These are phyloP conservation scores for Colletotrichum gigasporum DNA, from an alignment of 2,329 filamentous ascomycete genomes.

Conservation along the genomic window DNA sequence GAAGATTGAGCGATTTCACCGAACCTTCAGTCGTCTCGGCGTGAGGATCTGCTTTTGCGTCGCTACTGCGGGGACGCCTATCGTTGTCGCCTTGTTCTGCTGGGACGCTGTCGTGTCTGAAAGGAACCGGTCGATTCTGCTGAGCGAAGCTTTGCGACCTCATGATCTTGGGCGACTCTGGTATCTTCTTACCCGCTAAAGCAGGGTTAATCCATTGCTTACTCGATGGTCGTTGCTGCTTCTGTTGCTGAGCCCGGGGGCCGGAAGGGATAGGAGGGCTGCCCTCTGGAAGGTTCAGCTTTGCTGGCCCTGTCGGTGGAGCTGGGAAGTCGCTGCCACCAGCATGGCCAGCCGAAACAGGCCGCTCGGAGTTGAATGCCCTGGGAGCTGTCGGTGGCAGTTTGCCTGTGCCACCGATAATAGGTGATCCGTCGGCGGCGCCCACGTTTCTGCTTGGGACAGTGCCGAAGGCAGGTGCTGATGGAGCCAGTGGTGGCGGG, in stretches of 20 bases:
- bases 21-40: slow-evolving; percentile 44
- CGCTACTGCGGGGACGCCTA: slow-evolving; percentile 62
- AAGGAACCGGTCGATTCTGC: slow-evolving; percentile 48
- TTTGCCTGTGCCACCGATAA: slow-evolving; percentile 50
- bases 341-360: slow-evolving; percentile 52
- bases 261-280: slow-evolving; percentile 62
- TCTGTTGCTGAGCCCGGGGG: slow-evolving; percentile 61
- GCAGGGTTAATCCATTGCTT: slow-evolving; percentile 70
- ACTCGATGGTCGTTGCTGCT: slow-evolving; percentile 59
- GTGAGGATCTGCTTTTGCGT: slow-evolving; percentile 57
- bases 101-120: slow-evolving; percentile 47
- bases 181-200: slow-evolving; percentile 53
- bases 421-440: slow-evolving; percentile 41
- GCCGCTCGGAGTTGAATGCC: slow-evolving; percentile 60
- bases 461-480: slow-evolving; percentile 67
- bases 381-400: slow-evolving; percentile 63
- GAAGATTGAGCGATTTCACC: slow-evolving; percentile 50
- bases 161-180: slow-evolving; percentile 62
- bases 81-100: slow-evolving; percentile 51
- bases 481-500: slow-evolving; percentile 65
- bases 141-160: slow-evolving; percentile 60
- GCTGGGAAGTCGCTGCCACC: slow-evolving; percentile 46
- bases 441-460: slow-evolving; percentile 57
- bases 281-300: slow-evolving; percentile 51
- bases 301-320: slow-evolving; percentile 54